Evolutionary conservation across 768 basidiomycete genomes (phyloP), one percentile per base, ranked within the genome.

Genomic region (Phallus indusiatus): DNA sequence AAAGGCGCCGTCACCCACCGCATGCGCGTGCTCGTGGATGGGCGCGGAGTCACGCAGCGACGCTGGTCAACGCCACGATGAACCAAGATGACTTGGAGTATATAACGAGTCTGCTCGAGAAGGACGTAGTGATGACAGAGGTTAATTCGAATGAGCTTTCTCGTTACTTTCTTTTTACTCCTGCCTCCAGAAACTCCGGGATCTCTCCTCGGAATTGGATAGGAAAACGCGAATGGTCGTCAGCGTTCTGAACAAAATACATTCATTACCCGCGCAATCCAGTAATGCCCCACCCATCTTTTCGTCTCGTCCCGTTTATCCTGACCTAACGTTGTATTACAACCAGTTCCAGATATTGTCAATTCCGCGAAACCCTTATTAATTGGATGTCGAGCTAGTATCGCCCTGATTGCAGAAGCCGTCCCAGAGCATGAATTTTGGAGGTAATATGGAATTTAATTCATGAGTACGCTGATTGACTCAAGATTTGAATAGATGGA

Each of bases 221-320:
- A 90, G 85, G 71, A 86, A 84, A 67, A 76, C 82, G 7, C 80
- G 90, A 17, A 76, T 76, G 2, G 83, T 90, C 75, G 75, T 80
- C n/a, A 87, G 86, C n/a, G 68, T 82, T 47, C 74, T 92, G 56
- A 90, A 87, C 74, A 86, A 81, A 64, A 82, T 91, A 12, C 90
- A 92, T 66, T 88, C 87, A 6, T 91, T 89, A 2, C 80, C 81
- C 7, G 66, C 74, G 3, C 72, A 78, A 50, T 75, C 78, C 55
- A 74, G 89, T 90, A 67, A n/a, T 69, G 79, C 71, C 24, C 42
- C 37, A 53, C 54, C 36, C 33, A 50, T 50, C n/a, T n/a, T n/a
- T n/a, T n/a, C 22, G 6, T 52, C n/a, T 35, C 12, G 22, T 20
- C 49, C 17, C 21, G 12, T 49, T 34, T 55, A 59, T 37, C n/a